Base-by-base conservation (phyloP, 2,329 filamentous ascomycete species). In the Fusarium dimerum region DNA sequence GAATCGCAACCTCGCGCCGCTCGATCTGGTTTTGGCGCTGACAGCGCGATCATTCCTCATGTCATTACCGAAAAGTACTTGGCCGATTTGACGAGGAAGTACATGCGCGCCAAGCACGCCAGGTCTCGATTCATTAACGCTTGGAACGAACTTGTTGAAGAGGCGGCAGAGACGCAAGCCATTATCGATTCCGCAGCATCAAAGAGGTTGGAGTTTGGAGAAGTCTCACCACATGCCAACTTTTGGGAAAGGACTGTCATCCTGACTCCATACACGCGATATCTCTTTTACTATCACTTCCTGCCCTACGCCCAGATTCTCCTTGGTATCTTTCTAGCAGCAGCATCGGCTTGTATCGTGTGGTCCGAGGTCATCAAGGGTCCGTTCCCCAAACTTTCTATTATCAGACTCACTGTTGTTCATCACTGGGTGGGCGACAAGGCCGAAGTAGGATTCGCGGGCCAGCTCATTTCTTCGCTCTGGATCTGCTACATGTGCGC, bases 401-500 rank as follows among this genome's bases (percentile, higher is more conserved):
- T 88, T 57, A 83, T 86, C 61, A 79, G 78, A 45, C 75, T 85
- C 56, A 85, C 81, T 5, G 86, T 92, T 3, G 80, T 91, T n/a
- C 87, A 90, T 63, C 89, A 92, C 59, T 87, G 87, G 68, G 82
- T 83, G 36, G 84, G 85, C 40, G 82, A 86, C 11, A 83, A 84
- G 51, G 87, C 87, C 26, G 85, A 89, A 51, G 86, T 97, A 55
- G 90, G 90, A 16, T 92, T 97, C 62, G 88, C 87, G 2, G 91
- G 92, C 5, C 94, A 99, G 69, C 71, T 92, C 42, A 87, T 93
- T 45, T 89, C 93, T 1, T 87, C 91, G 2, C 76, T 85, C 13
- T 99, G 94, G 94, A 87, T 99, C 55, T 79, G 92, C 51, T 99
- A 99, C 77, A 99, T 99, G 94, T 96, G 90, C 70, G 80, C 89